Evolutionary conservation across 129 eudicot genomes (phyloP).

Genomic region (Centella asiatica): DNA sequence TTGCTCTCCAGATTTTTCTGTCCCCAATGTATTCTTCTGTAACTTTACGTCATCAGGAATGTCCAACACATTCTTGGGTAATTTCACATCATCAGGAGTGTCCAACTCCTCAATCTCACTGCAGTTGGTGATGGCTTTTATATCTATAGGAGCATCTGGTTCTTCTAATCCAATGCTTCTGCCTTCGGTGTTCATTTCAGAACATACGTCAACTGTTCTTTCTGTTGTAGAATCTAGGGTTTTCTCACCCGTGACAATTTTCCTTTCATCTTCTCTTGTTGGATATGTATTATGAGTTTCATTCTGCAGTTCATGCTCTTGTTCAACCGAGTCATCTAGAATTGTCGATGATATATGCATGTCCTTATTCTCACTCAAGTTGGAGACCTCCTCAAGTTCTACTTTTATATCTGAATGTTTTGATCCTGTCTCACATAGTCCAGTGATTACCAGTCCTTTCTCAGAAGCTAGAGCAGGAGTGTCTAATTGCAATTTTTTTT

Average conservation of each 20-base stretch:
- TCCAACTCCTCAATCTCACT: neutral
- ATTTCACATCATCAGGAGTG: neutral
- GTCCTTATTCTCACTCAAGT: constrained; percentile 2
- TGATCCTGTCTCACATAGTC: neutral
- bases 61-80: too few relatives aligned
- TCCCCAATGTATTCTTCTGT: too few relatives aligned
- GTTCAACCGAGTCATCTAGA: neutral
- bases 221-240: neutral
- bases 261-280: constrained; percentile 7
- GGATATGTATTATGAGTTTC: constrained; percentile 6
- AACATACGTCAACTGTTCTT: neutral
- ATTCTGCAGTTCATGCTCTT: constrained; percentile 2
- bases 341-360: neutral
- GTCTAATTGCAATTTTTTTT: neutral
- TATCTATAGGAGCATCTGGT: neutral
- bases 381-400: neutral
- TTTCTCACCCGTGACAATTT: constrained; percentile 11
- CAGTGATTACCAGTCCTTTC: neutral
- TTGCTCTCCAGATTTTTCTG: neutral
- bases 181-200: neutral
- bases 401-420: neutral
- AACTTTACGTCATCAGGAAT: too few relatives aligned
- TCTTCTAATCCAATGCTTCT: neutral
- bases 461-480: neutral
- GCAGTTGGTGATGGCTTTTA: neutral